Percentiles rank a stretch among this genome's conserved stretches.
Conservation (phyloP, 352 stramenopile genomes). For the Globisporangium spiculum region DNA sequence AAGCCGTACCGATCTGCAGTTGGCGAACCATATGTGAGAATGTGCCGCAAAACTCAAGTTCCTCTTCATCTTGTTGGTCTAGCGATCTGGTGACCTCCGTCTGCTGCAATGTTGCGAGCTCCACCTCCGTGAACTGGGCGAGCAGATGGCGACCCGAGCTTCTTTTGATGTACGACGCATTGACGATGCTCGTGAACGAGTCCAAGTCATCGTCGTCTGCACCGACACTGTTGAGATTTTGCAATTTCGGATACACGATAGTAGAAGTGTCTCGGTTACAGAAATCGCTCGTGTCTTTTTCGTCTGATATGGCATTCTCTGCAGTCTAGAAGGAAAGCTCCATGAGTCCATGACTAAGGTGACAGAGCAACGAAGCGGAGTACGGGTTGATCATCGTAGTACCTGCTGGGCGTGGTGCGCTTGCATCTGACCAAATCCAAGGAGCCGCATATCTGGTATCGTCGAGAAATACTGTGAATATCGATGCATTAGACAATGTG, state of each 20-base stretch:
- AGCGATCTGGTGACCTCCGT: slow-evolving; percentile 2
- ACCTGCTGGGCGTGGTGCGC: background rate
- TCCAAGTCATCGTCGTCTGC: background rate
- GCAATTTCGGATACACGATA: slow-evolving; percentile 12
- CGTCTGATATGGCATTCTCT: background rate
- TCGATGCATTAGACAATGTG: background rate
- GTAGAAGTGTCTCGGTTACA: slow-evolving; percentile 3
- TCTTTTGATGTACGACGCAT: slow-evolving; percentile 20
- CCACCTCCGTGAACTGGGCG: slow-evolving; percentile 33
- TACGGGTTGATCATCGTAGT: background rate
- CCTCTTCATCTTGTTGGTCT: background rate
- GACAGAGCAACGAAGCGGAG: too few species aligned
- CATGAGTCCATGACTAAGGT: background rate
- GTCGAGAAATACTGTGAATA: slow-evolving; percentile 23
- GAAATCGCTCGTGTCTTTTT: background rate
- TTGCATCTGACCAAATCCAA: slow-evolving; percentile 19
- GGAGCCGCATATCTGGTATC: slow-evolving; percentile 21
- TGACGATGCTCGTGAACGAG: slow-evolving; percentile 17
- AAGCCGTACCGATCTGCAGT: background rate
- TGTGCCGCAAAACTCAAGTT: background rate
- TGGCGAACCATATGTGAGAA: background rate
- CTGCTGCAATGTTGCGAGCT: slow-evolving; percentile 21
- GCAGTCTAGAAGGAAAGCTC: background rate
- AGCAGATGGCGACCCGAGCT: slow-evolving; percentile 31
- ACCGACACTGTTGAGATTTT: background rate